These are phyloP conservation scores for Amanita inopinata DNA, from an alignment of 768 basidiomycete genomes.

Conservation along the genomic window DNA sequence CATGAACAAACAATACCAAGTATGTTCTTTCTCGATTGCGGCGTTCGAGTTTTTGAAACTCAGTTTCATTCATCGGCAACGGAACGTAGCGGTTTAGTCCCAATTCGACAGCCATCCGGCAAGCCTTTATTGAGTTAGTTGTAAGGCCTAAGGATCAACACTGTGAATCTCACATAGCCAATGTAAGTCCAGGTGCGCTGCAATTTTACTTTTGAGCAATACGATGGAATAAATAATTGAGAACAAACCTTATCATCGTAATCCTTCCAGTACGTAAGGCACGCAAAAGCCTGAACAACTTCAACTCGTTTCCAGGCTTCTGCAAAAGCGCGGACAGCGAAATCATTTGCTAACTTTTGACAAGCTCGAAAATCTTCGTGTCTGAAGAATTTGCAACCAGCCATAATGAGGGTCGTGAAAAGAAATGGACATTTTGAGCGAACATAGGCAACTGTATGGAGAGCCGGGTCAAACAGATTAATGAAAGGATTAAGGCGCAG, in stretches of 20 bases:
- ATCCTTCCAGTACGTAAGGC: constrained; percentile 85
- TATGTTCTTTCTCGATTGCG: constrained; percentile 83
- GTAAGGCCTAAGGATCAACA: too few relatives aligned
- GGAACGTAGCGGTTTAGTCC: constrained; percentile 63
- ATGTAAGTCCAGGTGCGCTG: constrained; percentile 84
- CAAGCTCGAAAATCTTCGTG: constrained; percentile 57
- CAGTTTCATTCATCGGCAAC: constrained; percentile 46
- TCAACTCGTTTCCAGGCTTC: constrained; percentile 77
- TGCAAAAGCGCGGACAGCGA: constrained; percentile 69
- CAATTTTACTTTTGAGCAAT: constrained; percentile 13
- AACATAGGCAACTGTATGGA: constrained; percentile 75
- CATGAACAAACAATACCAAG: constrained; percentile 78
- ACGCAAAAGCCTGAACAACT: constrained; percentile 82
- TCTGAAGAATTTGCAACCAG: constrained; percentile 76
- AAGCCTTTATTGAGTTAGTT: constrained; percentile 39
- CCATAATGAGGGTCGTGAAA: constrained; percentile 79
- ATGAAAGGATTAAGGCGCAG: constrained; percentile 83
- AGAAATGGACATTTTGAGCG: constrained; percentile 74
- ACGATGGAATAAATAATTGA: constrained; percentile 8
- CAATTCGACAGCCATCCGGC: constrained; percentile 82
- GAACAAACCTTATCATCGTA: constrained; percentile 67
- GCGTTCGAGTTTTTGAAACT: constrained; percentile 60
- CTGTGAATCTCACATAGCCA: constrained; percentile 51
- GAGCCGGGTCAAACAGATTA: constrained; percentile 78
- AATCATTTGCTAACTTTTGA: constrained; percentile 63